Percentiles rank a stretch among this genome's conserved stretches.
These are phyloP conservation scores for Suzukiozyma palmioleophila DNA, from an alignment of 1,139 yeast species.

Conservation along the genomic window DNA sequence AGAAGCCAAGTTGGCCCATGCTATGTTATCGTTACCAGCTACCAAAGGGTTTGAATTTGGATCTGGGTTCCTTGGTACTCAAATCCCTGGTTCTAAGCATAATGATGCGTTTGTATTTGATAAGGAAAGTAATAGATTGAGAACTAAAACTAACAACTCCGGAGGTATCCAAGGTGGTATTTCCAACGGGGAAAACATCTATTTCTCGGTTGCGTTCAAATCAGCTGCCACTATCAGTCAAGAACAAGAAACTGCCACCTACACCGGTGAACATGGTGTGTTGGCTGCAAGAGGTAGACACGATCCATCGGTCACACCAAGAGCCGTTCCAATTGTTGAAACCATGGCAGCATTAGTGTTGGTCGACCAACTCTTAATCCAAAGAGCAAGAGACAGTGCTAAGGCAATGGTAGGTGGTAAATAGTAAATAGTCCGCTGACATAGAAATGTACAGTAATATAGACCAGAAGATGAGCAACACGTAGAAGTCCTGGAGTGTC, in stretches of 20 bases:
- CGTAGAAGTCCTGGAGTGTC: too few relatives aligned
- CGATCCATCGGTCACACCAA: conserved; percentile 96
- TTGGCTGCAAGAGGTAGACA: conserved; percentile 97
- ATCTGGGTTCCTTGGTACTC: conserved; percentile 88
- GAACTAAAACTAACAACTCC: conserved; percentile 85
- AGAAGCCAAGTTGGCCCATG: conserved; percentile 93
- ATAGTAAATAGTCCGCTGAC: background rate
- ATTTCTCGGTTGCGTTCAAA: conserved; percentile 93
- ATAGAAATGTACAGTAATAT: too few relatives aligned
- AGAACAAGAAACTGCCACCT: conserved; percentile 83
- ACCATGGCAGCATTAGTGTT: conserved; percentile 94
- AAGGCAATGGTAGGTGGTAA: conserved; percentile 14
- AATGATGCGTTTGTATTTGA: conserved; percentile 78
- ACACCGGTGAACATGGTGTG: conserved; percentile 81
- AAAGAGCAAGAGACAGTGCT: conserved; percentile 70
- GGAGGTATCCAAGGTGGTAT: conserved; percentile 99
- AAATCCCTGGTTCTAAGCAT: conserved; percentile 88
- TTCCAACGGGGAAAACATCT: conserved; percentile 91
- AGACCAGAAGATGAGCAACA: too few relatives aligned
- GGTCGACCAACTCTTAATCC: conserved; percentile 81
- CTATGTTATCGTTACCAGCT: conserved; percentile 96
- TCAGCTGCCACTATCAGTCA: conserved; percentile 97
- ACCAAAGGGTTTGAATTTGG: conserved; percentile 98
- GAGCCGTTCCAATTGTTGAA: conserved; percentile 98
- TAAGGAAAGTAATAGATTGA: conserved; percentile 52